Percentiles rank a stretch among this genome's conserved stretches.
Evolutionary conservation across 2,329 filamentous ascomycete species (phyloP).

Genomic region (Tolypocladium inflatum): DNA sequence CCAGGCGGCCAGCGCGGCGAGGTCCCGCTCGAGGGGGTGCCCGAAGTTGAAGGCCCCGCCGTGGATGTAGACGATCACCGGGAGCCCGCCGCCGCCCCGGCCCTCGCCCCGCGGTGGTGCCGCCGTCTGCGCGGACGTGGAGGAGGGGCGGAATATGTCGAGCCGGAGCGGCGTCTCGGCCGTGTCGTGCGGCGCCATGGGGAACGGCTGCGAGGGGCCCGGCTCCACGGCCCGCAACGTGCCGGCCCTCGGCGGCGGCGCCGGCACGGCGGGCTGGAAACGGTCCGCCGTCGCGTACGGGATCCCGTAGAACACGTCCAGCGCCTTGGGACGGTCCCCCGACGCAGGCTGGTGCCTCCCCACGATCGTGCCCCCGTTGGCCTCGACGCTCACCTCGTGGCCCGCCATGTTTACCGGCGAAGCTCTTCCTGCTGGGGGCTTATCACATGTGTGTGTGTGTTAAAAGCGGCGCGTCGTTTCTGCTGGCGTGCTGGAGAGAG

Average conservation of each 20-base stretch:
- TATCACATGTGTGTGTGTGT: too few relatives aligned
- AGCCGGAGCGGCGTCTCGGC: conserved; percentile 44
- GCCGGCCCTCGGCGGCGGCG: conserved; percentile 10
- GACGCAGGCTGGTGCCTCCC: conserved; percentile 13
- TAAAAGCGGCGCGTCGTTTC: too few relatives aligned
- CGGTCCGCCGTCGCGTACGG: conserved; percentile 39
- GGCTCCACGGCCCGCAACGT: conserved; percentile 23
- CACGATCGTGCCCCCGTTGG: conserved; percentile 13
- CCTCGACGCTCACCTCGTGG: conserved; percentile 4
- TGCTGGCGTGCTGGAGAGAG: too few relatives aligned
- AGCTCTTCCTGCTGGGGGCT: background rate
- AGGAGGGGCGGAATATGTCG: conserved; percentile 19
- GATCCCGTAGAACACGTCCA: conserved; percentile 40
- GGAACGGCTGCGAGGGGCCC: conserved; percentile 18
- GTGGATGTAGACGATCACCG: conserved; percentile 52
- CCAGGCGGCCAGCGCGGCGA: conserved; percentile 52
- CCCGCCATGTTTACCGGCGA: background rate
- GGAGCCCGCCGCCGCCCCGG: too few relatives aligned
- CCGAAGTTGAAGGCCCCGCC: conserved; percentile 54
- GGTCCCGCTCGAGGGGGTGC: conserved; percentile 44
- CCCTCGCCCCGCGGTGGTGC: too few relatives aligned
- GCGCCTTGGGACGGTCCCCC: conserved; percentile 22
- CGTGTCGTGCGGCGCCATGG: conserved; percentile 15
- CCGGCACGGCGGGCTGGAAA: conserved; percentile 30
- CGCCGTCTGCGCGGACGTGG: too few relatives aligned